Evolutionary conservation across 2,329 filamentous ascomycete genomes (phyloP), one percentile per base, ranked within the genome.

Genomic region (Kalmusia sp.): DNA sequence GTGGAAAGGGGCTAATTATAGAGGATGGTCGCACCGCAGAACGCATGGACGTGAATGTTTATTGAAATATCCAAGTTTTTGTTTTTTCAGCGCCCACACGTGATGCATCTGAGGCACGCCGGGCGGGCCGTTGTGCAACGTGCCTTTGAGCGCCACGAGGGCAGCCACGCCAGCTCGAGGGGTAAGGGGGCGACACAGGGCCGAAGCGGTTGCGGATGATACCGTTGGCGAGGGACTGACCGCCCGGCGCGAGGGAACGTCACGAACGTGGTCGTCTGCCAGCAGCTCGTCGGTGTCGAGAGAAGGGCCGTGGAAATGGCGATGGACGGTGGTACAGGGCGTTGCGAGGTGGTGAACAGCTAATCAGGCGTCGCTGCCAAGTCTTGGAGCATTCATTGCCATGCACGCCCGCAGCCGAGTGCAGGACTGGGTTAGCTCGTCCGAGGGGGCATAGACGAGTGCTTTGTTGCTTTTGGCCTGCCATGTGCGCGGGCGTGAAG

Each of bases 71-170:
- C 55, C 63, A 64, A 53, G 55, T 71, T 59, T 61, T 53, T 14
- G n/a, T 49, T 46, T 28, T 49, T 31, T 22, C 30, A 60, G 58
- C 59, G 38, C 55, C 56, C 54, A 61, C 67, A 71, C 68, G 69
- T 74, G 70, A 73, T 62, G 69, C 34, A 64, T 53, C 58, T 72
- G 64, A 68, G 64, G 69, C 69, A 69, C 45, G 65, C 51, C 61
- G 66, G 61, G 57, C 35, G 61, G 62, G 57, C 59, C 55, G 45
- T 57, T 67, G 71, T 71, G 61, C 50, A 47, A 73, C 67, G 25
- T 30, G 57, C 56, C 51, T 45, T n/a, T 51, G 59, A 55, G 63
- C 69, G 68, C 70, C 71, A 73, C 71, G 69, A 74, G 71, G 64
- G 62, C 55, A 63, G 67, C 62, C 64, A 70, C 54, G 66, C 67